Evolutionary conservation across 2,329 filamentous ascomycete species (phyloP), one percentile per base, ranked within the genome.

Genomic region (Salinomyces thailandicus): DNA sequence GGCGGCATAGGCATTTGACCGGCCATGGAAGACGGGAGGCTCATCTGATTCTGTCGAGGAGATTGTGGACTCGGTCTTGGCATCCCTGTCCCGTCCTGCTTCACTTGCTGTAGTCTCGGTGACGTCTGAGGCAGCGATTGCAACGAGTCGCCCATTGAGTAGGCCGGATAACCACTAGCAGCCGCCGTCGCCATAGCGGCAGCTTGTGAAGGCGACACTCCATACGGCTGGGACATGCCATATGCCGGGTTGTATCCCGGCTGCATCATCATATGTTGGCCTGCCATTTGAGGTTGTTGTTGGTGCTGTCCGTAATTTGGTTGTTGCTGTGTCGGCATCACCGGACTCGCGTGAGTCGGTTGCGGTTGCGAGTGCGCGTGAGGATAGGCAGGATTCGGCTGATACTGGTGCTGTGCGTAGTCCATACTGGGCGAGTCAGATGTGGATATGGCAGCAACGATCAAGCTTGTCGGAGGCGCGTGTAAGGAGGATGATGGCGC

Each of bases 181-280:
- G 89, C 87, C 13, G 89, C 89, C 1, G 87, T 94, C 15, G 82
- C 87, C 84, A 94, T 91, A 40, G 87, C 87, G 33, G 89, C 87
- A 11, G 86, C 86, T 61, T 93, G 85, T 31, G 86, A 85, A 14
- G 81, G 75, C 20, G 81, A 80, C 62, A 89, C 85, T 39, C 73
- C 79, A 65, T 93, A 93, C 15, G 64, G 65, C 41, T 69, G 66
- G 36, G 83, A 79, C 76, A 93, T 85, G 53, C 72, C 72, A 51
- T 77, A 71, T 7, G 79, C 89, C 46, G 77, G 71, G 58, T 81
- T 75, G 62, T 94, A 95, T 65, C 79, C 85, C 72, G 79, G 84
- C 63, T 81, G 79, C 48, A 73, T 73, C 54, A 75, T 73, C 44
- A 75, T 68, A 26, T 64, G 59, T 35, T 76, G 74, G 33, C 67